Conservation (phyloP, 495 filamentous ascomycete genomes). For the Penicillium riverlandense region DNA sequence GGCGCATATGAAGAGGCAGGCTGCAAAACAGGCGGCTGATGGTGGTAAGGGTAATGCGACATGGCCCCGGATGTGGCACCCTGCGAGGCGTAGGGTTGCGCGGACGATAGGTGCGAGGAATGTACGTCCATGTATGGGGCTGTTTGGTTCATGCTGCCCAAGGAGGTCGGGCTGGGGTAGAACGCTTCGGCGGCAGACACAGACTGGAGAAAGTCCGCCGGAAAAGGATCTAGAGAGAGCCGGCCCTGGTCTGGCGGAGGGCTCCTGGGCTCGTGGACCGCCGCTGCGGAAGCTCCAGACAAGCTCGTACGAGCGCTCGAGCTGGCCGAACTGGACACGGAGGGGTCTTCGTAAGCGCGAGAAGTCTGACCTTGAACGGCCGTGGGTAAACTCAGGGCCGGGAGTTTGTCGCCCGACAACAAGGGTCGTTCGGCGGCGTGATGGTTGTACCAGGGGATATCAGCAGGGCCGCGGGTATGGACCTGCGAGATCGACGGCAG, state of each 20-base stretch:
- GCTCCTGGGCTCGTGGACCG: constrained; percentile 26
- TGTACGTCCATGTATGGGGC: constrained; percentile 77
- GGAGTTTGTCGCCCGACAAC: constrained; percentile 69
- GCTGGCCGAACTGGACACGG: constrained; percentile 17
- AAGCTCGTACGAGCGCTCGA: constrained; percentile 33
- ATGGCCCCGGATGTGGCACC: constrained; percentile 72
- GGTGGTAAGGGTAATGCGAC: constrained; percentile 62
- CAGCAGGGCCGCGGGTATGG: constrained; percentile 80
- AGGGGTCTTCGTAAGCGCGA: constrained; percentile 39
- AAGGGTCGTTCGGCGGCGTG: constrained; percentile 61
- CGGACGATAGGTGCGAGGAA: constrained; percentile 72
- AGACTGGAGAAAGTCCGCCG: constrained; percentile 26
- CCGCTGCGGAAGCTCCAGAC: constrained; percentile 23
- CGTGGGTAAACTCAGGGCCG: constrained; percentile 69
- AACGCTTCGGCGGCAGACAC: constrained; percentile 26
- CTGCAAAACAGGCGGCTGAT: constrained; percentile 75
- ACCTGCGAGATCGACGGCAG: constrained; percentile 87
- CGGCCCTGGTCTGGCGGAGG: constrained; percentile 33
- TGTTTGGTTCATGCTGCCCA: constrained; percentile 79
- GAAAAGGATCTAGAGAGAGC: constrained; percentile 30
- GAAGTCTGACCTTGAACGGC: constrained; percentile 46
- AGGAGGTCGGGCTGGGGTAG: constrained; percentile 29
- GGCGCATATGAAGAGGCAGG: constrained; percentile 70
- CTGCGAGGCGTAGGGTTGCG: constrained; percentile 72
- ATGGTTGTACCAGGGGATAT: constrained; percentile 70